phyloP scores from a whole-genome alignment of 371 early-diverging fungal genomes.

The Catenaria anguillulae region DNA sequence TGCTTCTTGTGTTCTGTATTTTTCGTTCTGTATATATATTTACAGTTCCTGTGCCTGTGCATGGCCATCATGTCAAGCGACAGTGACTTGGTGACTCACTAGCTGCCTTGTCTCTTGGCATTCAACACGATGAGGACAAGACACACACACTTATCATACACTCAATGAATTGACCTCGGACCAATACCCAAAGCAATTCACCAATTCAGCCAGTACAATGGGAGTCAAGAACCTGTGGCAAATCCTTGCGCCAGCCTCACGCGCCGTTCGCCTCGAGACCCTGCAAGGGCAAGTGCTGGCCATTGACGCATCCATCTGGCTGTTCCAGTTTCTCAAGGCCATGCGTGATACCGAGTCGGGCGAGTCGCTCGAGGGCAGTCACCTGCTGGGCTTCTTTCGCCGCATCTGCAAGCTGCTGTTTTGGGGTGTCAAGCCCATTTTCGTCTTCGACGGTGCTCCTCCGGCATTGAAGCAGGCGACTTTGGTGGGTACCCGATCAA shows the following conservation, averaged over 20 bases:
- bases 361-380: slow-evolving; percentile 60
- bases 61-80: too few relatives aligned
- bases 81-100: too few relatives aligned
- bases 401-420: slow-evolving; percentile 86
- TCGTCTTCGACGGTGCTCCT: slow-evolving; percentile 89
- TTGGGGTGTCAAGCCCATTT: slow-evolving; percentile 79
- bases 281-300: slow-evolving; percentile 59
- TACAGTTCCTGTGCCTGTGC: too few relatives aligned
- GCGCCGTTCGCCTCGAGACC: slow-evolving; percentile 63
- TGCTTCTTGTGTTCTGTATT: too few relatives aligned
- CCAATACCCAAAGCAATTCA: too few relatives aligned
- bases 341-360: slow-evolving; percentile 82
- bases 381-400: slow-evolving; percentile 82
- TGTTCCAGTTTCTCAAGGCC: slow-evolving; percentile 85
- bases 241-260: slow-evolving; percentile 62
- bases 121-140: too few relatives aligned
- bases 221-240: slow-evolving; percentile 94
- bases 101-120: too few relatives aligned
- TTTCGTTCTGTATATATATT: too few relatives aligned
- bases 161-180: too few relatives aligned
- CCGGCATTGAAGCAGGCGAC: slow-evolving; percentile 70
- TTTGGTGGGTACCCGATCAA: slow-evolving; percentile 41
- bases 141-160: too few relatives aligned
- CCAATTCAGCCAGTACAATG: too few relatives aligned
- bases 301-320: slow-evolving; percentile 93